Conservation (phyloP, 257 asterid genomes). For the Solanum gracilifrons region DNA sequence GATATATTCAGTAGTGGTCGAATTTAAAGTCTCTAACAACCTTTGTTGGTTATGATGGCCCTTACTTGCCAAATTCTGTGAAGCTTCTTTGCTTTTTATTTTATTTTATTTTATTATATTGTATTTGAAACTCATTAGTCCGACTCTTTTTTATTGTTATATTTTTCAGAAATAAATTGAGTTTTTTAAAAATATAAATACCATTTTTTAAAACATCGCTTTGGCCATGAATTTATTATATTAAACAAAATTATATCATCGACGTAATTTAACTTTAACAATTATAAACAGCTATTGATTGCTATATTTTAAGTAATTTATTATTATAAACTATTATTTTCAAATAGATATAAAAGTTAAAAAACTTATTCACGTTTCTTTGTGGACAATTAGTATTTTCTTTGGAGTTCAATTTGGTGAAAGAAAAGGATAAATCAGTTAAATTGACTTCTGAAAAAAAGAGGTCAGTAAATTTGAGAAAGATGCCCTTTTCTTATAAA, state of each 20-base stretch:
- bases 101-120: background rate
- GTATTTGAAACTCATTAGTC: background rate
- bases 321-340: background rate
- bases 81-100: background rate
- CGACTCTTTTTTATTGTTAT: background rate
- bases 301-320: background rate
- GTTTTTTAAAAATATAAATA: background rate
- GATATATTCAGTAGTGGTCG: too few relatives aligned
- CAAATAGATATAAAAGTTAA: background rate
- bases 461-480: background rate
- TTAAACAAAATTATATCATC: background rate
- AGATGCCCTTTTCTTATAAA: background rate
- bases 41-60: background rate
- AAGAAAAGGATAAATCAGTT: background rate
- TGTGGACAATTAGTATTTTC: background rate
- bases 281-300: background rate
- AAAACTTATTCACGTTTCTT: background rate
- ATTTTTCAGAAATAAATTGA: background rate
- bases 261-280: background rate
- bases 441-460: background rate
- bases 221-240: background rate
- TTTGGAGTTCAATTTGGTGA: background rate
- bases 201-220: background rate
- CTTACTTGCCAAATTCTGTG: background rate
- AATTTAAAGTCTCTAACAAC: too few relatives aligned